Conservation (phyloP, 495 filamentous ascomycete genomes). For the Elaphomyces granulatus region DNA sequence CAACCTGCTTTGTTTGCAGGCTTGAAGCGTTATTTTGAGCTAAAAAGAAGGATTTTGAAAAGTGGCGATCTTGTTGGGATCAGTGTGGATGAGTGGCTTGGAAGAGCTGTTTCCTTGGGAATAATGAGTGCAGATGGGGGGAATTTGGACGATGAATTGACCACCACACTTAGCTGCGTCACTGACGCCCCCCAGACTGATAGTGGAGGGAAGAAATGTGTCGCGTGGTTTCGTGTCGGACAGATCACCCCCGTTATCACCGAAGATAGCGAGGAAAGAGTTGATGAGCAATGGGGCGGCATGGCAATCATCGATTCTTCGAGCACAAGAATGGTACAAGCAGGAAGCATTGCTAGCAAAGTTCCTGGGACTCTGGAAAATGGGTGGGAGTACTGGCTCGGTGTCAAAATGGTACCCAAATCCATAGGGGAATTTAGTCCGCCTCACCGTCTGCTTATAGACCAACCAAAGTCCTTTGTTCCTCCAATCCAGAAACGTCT, state of each 20-base stretch:
- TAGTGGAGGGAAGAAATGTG: conserved; percentile 33
- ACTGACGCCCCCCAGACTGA: conserved; percentile 8
- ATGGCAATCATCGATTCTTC: conserved; percentile 68
- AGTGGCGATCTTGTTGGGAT: conserved; percentile 79
- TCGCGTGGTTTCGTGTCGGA: conserved; percentile 83
- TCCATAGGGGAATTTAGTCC: conserved; percentile 21
- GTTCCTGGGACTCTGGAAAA: conserved; percentile 58
- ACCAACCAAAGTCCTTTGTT: conserved; percentile 36
- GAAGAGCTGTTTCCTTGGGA: conserved; percentile 54
- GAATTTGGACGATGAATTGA: conserved; percentile 47
- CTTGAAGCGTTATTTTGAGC: conserved; percentile 75
- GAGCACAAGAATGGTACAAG: conserved; percentile 74
- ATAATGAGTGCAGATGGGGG: conserved; percentile 39
- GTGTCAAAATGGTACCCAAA: conserved; percentile 44
- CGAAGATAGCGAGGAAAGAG: conserved; percentile 43
- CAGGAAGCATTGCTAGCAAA: conserved; percentile 65
- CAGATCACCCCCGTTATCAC: conserved; percentile 45
- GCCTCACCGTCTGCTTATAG: conserved; percentile 31
- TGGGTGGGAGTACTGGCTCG: conserved; percentile 78
- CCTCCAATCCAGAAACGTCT: conserved; percentile 60
- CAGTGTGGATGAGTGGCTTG: conserved; percentile 68
- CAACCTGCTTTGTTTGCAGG: conserved; percentile 72
- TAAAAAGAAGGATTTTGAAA: conserved; percentile 60
- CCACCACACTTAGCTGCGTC: conserved; percentile 31
- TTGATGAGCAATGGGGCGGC: conserved; percentile 65